phyloP scores from a whole-genome alignment of 148 eudicot genomes.

The Polygonum aviculare region DNA sequence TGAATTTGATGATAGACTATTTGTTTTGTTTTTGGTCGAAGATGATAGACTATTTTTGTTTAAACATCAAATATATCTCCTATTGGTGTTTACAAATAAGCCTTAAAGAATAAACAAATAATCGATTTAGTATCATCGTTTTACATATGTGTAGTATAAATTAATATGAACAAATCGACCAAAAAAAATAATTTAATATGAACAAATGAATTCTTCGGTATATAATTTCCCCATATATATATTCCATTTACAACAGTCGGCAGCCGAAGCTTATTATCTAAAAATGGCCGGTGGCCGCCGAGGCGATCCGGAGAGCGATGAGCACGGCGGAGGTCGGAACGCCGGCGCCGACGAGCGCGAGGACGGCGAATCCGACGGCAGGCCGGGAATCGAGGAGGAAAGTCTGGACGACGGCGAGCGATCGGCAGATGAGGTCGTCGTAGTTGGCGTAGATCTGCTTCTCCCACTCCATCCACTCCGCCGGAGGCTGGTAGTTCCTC shows the following conservation, averaged over 20 bases:
- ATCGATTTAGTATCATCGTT: not conserved
- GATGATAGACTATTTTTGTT: no score
- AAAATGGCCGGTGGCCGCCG: not conserved
- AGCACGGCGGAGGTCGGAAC: conserved; percentile 29
- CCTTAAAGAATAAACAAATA: not conserved
- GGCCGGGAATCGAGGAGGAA: conserved; percentile 37
- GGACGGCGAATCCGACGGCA: conserved; percentile 28
- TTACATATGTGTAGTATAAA: no score
- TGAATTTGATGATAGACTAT: no score
- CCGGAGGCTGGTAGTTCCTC: conserved; percentile 30
- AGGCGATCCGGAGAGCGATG: conserved; percentile 15
- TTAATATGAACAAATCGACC: no score
- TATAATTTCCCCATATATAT: not conserved
- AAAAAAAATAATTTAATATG: no score
- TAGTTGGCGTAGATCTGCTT: conserved; percentile 30
- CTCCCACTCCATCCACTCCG: conserved; percentile 50
- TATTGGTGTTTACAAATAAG: no score
- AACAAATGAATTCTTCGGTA: not conserved
- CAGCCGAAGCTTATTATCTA: not conserved
- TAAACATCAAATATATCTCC: no score
- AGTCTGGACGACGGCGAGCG: conserved; percentile 27
- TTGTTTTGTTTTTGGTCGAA: no score
- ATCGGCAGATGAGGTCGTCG: conserved; percentile 27
- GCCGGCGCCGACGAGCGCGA: conserved; percentile 24
- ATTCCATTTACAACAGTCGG: not conserved